Evolutionary conservation across 495 filamentous ascomycete species (phyloP).

Genomic region (Hypoxylon trugodes): DNA sequence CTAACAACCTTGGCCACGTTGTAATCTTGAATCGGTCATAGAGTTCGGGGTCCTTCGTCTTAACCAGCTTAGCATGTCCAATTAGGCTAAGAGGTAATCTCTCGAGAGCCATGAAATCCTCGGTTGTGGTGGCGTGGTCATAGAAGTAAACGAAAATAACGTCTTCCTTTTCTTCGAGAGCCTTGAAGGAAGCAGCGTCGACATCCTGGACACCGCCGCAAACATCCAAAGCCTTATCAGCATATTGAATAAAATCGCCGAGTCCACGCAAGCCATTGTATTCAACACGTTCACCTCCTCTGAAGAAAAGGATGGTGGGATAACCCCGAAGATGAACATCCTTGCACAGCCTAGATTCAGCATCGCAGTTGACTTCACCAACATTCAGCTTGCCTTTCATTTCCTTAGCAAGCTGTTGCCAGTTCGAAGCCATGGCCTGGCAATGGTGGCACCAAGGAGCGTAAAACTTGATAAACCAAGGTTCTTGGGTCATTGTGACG

Average conservation of each 20-base stretch:
- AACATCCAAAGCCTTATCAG: slow-evolving; percentile 84
- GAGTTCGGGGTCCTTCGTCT: slow-evolving; percentile 77
- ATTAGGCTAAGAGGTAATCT: slow-evolving; percentile 84
- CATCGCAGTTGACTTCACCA: slow-evolving; percentile 95
- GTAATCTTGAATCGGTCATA: slow-evolving; percentile 89
- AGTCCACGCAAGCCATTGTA: slow-evolving; percentile 93
- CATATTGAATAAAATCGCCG: slow-evolving; percentile 86
- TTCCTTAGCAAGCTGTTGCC: slow-evolving; percentile 87
- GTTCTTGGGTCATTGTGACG: slow-evolving; percentile 86
- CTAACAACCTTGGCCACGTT: slow-evolving; percentile 91
- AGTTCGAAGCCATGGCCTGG: slow-evolving; percentile 88
- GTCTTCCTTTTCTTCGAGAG: slow-evolving; percentile 89
- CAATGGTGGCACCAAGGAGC: slow-evolving; percentile 97
- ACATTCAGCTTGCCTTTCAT: slow-evolving; percentile 88
- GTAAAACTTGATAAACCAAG: slow-evolving; percentile 99
- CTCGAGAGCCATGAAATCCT: slow-evolving; percentile 91
- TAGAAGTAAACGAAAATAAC: slow-evolving; percentile 98
- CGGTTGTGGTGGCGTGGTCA: slow-evolving; percentile 88
- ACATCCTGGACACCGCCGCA: slow-evolving; percentile 82
- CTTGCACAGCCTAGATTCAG: slow-evolving; percentile 84
- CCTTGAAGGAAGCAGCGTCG: slow-evolving; percentile 76
- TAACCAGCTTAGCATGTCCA: slow-evolving; percentile 90
- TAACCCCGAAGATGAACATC: slow-evolving; percentile 80
- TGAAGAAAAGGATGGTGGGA: slow-evolving; percentile 93
- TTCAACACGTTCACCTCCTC: slow-evolving; percentile 87